Base-by-base conservation (phyloP, 2,329 filamentous ascomycete genomes). In the Proliferodiscus dingleyae region DNA sequence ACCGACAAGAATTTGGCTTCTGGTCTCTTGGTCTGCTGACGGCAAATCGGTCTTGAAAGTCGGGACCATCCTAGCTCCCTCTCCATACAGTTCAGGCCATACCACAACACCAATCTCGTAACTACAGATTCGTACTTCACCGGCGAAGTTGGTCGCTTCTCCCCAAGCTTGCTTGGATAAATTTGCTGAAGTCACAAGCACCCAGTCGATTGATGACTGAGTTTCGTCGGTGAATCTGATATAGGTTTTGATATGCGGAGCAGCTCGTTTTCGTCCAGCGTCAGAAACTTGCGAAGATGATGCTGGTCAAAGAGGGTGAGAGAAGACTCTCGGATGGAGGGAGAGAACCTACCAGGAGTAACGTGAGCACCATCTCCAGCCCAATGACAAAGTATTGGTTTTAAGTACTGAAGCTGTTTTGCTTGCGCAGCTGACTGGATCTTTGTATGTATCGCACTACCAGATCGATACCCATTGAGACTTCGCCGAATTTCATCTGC, bases 91-190 rank as follows among this genome's bases (percentile, higher is more conserved):
- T 6, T 66, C 78, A 0, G 89, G 89, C 87, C 89, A 94, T 0
- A 95, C 75, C 37, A 95, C 62, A 1, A 95, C 87, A 0, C 89
- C 89, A 24, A 88, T 77, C 63, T 95, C 89, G 71, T 84, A 95
- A 23, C 87, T 93, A 47, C 84, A 81, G 22, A 95, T 79, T 28
- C 83, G 75, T 23, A 89, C 69, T 56, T 87, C 77, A 1, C 78
- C 79, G 0, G 72, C 69, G 3, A 70, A 9, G 50, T 75, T 79
- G 1, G 63, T 64, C 2, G 76, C 71, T 29, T 85, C 81, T 1
- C 89, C 89, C 90, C 89, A 95, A 0, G 89, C 89, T 65, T 95
- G 89, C 50, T 83, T 91, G 2, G 87, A 93, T 2, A 95, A 64
- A 56, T 95, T 95, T n/a, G 89, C 89, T n/a, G 87, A 93, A 0